Evolutionary conservation across 257 asterid species (phyloP), one percentile per base, ranked within the genome.

Genomic region (Petunia secreta): DNA sequence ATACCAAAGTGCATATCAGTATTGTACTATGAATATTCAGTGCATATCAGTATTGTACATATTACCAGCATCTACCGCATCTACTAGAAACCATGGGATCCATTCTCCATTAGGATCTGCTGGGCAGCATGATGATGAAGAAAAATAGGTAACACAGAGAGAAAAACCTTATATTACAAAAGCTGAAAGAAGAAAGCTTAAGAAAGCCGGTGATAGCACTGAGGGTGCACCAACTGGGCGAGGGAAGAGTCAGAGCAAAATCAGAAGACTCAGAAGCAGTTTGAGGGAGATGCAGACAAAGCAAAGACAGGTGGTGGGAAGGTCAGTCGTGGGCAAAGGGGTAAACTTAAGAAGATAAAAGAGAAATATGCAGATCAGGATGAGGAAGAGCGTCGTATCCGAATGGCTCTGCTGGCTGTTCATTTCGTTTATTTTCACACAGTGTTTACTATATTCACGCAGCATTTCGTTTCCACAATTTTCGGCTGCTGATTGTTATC

Each of bases 291-390:
- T 81, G 75, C 41, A 63, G 84, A 82, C 48, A 83, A 75, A 55
- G 79, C 87, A 78, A 88, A 89, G 85, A 86, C 89, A 13, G 75
- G 84, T 41, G 81, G 83, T 11, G 95, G 92, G 75, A 95, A 95
- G 88, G 64, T 87, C 82, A 89, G 86, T 83, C 98, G 99, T 71
- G 99, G 99, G 58, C 98, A 92, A 87, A 96, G 81, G 86, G 92
- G 97, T 55, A 96, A 96, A 84, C 85, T 93, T 85, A 96, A 93
- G 91, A 94, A 93, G 86, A 93, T 96, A 81, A 96, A 94, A 88
- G 99, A 93, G 88, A 96, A 96, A 87, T 96, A 96, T 82, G 99
- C 98, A 50, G 97, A 96, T 82, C 99, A 96, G 86, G 99, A 96
- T 85, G 99, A 93, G 85, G 97, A 94, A 87, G 98, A 96, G 86